Evolutionary conservation across 805 yeast species (phyloP).

Genomic region (Wickerhamiella shivajii): DNA sequence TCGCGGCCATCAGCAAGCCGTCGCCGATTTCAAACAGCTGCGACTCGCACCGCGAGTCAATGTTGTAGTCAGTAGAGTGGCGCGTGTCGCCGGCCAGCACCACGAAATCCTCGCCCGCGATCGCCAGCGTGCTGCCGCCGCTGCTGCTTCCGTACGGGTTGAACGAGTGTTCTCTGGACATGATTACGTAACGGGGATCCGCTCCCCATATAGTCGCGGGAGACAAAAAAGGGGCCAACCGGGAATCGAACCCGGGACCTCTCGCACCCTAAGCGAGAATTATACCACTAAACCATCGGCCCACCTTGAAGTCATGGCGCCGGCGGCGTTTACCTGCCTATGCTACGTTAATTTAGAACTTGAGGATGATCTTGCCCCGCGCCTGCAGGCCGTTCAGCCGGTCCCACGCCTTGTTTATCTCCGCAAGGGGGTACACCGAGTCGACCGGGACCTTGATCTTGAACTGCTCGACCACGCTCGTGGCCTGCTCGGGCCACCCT

Average conservation of each 20-base stretch:
- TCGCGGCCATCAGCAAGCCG: slow-evolving; percentile 73
- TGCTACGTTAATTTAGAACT: slow-evolving; percentile 1
- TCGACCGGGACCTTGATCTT: slow-evolving; percentile 37
- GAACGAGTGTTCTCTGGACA: too few relatives aligned
- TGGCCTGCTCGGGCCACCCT: slow-evolving; percentile 31
- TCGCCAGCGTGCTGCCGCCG: slow-evolving; percentile 95
- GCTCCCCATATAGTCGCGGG: too few relatives aligned
- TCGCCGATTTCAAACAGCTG: slow-evolving; percentile 85
- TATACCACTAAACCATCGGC: slow-evolving; percentile 12
- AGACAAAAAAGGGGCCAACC: slow-evolving; percentile 11
- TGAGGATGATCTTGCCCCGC: slow-evolving; percentile 53
- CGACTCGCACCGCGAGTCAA: slow-evolving; percentile 84
- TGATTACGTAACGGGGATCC: too few relatives aligned
- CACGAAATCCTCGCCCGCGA: slow-evolving; percentile 95
- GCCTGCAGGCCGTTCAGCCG: slow-evolving; percentile 34
- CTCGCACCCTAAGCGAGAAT: slow-evolving; percentile 13
- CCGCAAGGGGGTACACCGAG: slow-evolving; percentile 34
- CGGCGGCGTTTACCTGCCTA: too few relatives aligned
- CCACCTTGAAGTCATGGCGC: too few relatives aligned
- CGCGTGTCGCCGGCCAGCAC: slow-evolving; percentile 98
- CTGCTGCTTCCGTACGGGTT: slow-evolving; percentile 31
- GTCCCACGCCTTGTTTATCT: slow-evolving; percentile 38
- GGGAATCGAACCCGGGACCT: slow-evolving; percentile 13
- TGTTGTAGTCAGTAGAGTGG: slow-evolving; percentile 84
- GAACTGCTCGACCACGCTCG: slow-evolving; percentile 33